A percentile compares a stretch with the other conserved stretches of the same genome.
phyloP scores from a whole-genome alignment of 2,329 filamentous ascomycete species.

The Calycina herbarum region DNA sequence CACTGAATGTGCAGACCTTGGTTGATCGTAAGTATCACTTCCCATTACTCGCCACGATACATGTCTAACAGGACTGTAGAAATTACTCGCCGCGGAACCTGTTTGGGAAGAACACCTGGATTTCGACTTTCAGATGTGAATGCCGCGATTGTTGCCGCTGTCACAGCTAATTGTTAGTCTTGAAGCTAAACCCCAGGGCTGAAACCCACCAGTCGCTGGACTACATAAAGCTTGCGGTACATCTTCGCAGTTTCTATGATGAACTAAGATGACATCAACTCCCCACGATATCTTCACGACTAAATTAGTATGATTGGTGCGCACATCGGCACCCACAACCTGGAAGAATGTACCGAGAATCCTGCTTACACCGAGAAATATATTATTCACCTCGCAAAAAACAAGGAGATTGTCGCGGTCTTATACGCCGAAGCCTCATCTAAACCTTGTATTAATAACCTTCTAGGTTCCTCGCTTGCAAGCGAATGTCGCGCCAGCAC shows the following conservation, averaged over 20 bases:
- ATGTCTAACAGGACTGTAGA: constrained; percentile 25
- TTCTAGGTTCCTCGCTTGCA: too few species aligned
- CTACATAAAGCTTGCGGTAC: background rate
- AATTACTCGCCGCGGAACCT: constrained; percentile 32
- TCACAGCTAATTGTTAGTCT: constrained; percentile 17
- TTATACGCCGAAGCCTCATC: background rate
- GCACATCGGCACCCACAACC: background rate
- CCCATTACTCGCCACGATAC: background rate
- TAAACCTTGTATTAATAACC: background rate
- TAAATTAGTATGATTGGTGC: background rate
- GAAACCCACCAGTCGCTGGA: background rate
- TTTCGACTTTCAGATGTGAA: constrained; percentile 37
- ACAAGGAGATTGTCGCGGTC: background rate
- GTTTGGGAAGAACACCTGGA: constrained; percentile 36
- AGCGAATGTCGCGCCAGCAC: too few species aligned
- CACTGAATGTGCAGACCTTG: constrained; percentile 36
- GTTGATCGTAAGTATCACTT: constrained; percentile 34
- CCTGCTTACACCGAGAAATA: background rate
- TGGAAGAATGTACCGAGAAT: background rate
- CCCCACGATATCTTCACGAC: background rate
- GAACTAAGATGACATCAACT: background rate
- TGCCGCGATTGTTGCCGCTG: constrained; percentile 33
- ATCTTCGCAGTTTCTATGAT: background rate
- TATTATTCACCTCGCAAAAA: background rate
- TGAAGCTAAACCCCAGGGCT: background rate